These are phyloP conservation scores for Graphilbum ipis-grandicollis DNA, from an alignment of 2,329 filamentous ascomycete species.

Conservation along the genomic window DNA sequence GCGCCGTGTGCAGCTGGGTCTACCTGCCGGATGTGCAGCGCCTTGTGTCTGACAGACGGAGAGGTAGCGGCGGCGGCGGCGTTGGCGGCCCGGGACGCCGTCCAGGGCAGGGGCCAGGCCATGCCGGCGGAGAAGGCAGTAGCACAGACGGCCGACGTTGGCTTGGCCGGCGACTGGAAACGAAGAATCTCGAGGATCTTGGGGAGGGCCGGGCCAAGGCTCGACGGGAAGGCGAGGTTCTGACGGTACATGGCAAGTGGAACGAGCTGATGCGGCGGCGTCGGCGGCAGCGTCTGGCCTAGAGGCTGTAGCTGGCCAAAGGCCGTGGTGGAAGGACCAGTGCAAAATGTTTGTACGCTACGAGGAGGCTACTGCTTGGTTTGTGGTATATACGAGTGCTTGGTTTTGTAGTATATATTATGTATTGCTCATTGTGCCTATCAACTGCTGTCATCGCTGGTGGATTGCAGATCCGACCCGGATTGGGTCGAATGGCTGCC, in stretches of 20 bases:
- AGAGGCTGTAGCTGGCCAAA: no score
- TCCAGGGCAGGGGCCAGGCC: background rate
- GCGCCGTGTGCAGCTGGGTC: slow-evolving; percentile 32
- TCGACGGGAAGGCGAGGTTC: slow-evolving; percentile 23
- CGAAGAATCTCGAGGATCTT: slow-evolving; percentile 31
- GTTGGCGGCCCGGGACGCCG: slow-evolving; percentile 16
- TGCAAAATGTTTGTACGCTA: no score
- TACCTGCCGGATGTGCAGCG: slow-evolving; percentile 32
- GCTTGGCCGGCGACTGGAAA: slow-evolving; percentile 16
- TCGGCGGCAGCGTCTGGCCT: slow-evolving; percentile 3
- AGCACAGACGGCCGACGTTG: no score
- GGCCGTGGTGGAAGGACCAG: no score
- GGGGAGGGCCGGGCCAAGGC: slow-evolving; percentile 29
- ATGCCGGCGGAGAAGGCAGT: slow-evolving; percentile 7
- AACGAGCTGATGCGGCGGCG: slow-evolving; percentile 19
- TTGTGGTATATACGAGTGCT: no score
- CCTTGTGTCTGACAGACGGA: slow-evolving; percentile 14
- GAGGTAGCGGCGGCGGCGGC: background rate
- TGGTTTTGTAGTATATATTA: no score
- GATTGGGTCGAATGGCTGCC: slow-evolving; percentile 5
- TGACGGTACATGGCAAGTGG: slow-evolving; percentile 26
- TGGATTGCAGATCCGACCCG: slow-evolving; percentile 8
- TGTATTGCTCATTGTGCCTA: slow-evolving; percentile 1
- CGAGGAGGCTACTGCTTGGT: no score
- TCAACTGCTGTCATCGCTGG: slow-evolving; percentile 8